Evolutionary conservation across 2,329 filamentous ascomycete genomes (phyloP).

Genomic region (Bretziella fagacearum): DNA sequence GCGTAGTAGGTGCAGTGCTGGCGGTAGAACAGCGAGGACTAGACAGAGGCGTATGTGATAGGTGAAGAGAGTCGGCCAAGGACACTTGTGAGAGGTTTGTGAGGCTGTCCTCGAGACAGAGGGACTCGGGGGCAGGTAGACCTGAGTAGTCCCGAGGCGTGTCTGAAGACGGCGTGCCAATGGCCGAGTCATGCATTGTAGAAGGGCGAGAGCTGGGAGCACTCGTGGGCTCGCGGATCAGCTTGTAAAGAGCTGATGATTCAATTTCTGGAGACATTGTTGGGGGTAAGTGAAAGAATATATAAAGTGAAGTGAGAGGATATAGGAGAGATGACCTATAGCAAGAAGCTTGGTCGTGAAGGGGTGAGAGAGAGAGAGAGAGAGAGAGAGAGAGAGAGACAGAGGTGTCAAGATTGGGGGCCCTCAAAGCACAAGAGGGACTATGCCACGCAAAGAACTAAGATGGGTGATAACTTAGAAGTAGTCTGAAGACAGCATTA

Average conservation of each 20-base stretch:
- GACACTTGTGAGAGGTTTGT: background rate
- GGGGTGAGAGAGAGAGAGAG: too few species aligned
- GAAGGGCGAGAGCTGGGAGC: slow-evolving; percentile 5
- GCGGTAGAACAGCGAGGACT: background rate
- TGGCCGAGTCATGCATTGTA: slow-evolving; percentile 5
- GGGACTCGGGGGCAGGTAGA: background rate
- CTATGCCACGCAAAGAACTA: background rate
- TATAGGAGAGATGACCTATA: background rate
- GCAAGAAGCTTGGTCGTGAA: too few species aligned
- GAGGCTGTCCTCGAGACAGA: background rate
- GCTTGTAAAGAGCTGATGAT: background rate
- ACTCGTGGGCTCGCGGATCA: background rate
- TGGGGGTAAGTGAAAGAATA: too few species aligned
- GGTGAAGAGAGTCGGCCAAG: background rate
- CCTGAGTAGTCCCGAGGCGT: background rate
- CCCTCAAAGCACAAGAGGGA: background rate
- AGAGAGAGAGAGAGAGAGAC: too few species aligned
- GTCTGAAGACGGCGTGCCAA: background rate
- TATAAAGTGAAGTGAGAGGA: background rate
- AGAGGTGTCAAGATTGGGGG: too few species aligned
- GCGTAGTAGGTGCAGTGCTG: background rate
- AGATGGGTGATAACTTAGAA: background rate
- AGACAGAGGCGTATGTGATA: background rate
- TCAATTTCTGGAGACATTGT: slow-evolving; percentile 4
- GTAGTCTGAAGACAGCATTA: background rate